Percentiles rank a stretch among this genome's conserved stretches.
phyloP scores from a whole-genome alignment of 495 filamentous ascomycete species.

The Bacidia rubella region DNA sequence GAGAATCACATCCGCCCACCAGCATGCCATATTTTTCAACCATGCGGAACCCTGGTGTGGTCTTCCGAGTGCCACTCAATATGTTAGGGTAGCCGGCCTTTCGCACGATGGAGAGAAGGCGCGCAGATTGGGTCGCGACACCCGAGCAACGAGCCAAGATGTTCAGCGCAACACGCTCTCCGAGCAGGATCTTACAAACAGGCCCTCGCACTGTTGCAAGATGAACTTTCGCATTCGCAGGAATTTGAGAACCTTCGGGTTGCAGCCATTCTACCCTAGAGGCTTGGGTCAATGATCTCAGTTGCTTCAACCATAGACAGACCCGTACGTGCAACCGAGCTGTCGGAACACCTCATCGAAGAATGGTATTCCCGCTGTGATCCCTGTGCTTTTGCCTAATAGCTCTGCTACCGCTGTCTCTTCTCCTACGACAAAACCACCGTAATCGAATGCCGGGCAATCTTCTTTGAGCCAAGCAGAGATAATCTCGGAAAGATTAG shows the following conservation, averaged over 20 bases:
- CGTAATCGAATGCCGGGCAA: slow-evolving; percentile 91
- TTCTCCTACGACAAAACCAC: slow-evolving; percentile 89
- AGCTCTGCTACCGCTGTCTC: slow-evolving; percentile 62
- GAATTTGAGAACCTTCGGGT: slow-evolving; percentile 55
- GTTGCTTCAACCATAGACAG: background rate
- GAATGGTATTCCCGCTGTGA: slow-evolving; percentile 88
- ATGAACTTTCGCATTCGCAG: slow-evolving; percentile 31
- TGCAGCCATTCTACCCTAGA: slow-evolving; percentile 71
- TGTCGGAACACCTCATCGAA: slow-evolving; percentile 89
- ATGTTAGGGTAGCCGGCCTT: slow-evolving; percentile 59
- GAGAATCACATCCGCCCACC: slow-evolving; percentile 79
- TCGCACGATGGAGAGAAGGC: slow-evolving; percentile 39
- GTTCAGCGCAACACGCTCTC: slow-evolving; percentile 88
- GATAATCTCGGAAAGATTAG: slow-evolving; percentile 67
- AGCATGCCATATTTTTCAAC: slow-evolving; percentile 98
- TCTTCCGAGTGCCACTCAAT: slow-evolving; percentile 93
- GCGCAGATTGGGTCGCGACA: slow-evolving; percentile 56
- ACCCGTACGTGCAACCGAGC: slow-evolving; percentile 59
- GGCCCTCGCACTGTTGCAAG: slow-evolving; percentile 79
- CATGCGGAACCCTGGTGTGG: slow-evolving; percentile 86
- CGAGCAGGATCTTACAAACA: slow-evolving; percentile 71
- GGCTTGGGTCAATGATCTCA: slow-evolving; percentile 3
- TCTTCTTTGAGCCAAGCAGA: slow-evolving; percentile 86
- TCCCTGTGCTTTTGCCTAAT: slow-evolving; percentile 75
- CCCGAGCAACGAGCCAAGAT: slow-evolving; percentile 84